Evolutionary conservation across 805 yeast species (phyloP).

Genomic region (Pichia gijzeniarum): DNA sequence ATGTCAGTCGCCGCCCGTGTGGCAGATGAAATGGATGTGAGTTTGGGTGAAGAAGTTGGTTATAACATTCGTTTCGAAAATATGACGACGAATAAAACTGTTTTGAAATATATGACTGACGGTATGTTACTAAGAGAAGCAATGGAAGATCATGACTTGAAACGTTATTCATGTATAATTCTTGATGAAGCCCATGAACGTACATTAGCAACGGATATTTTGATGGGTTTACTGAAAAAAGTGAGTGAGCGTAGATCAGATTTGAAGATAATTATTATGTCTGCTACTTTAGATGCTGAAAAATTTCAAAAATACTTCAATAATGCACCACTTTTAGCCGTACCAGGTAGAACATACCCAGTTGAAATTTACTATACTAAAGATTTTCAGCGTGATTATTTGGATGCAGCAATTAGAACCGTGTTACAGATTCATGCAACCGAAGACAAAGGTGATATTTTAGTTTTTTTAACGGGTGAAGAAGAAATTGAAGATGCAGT

Average conservation of each 20-base stretch:
- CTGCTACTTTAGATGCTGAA: conserved; percentile 96
- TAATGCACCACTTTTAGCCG: conserved; percentile 90
- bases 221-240: conserved; percentile 90
- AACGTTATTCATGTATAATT: conserved; percentile 80
- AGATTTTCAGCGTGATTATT: conserved; percentile 89
- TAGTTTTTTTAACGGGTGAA: conserved; percentile 88
- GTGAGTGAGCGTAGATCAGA: conserved; percentile 76
- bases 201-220: conserved; percentile 90
- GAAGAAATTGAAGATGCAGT: conserved; percentile 98
- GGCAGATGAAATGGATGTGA: conserved; percentile 95
- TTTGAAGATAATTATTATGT: conserved; percentile 88
- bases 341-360: conserved; percentile 97
- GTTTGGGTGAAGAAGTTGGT: conserved; percentile 91
- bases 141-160: conserved; percentile 86
- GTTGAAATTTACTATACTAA: conserved; percentile 97
- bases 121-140: conserved; percentile 98
- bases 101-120: conserved; percentile 94
- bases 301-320: conserved; percentile 87
- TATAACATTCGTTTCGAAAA: conserved; percentile 92
- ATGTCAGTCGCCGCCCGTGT: conserved; percentile 98
- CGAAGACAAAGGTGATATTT: conserved; percentile 87
- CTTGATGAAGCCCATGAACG: conserved; percentile 98
- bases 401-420: conserved; percentile 92
- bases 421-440: conserved; percentile 96
- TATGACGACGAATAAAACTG: conserved; percentile 71